phyloP scores from a whole-genome alignment of 805 yeast genomes.

The Myxozyma nipponensis region DNA sequence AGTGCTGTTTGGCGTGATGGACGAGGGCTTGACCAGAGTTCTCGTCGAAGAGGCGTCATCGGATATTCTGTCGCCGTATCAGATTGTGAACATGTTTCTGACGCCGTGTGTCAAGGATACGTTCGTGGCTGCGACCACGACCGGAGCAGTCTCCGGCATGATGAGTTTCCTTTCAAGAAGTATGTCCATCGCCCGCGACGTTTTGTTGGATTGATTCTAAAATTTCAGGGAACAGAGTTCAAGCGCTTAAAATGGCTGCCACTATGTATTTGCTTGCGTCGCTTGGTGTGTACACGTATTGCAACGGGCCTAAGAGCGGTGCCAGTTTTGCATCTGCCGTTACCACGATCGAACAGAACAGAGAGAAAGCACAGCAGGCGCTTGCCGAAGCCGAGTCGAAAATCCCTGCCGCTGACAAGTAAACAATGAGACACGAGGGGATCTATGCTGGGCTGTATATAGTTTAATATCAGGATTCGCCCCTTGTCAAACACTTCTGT shows the following conservation, averaged over 20 bases:
- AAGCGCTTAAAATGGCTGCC: not conserved
- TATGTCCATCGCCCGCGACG: constrained; percentile 1
- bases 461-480: too few relatives aligned
- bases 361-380: not conserved
- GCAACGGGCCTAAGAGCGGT: not conserved
- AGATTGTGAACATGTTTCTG: constrained; percentile 13
- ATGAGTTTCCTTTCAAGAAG: constrained; percentile 11
- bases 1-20: constrained; percentile 7
- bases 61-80: constrained; percentile 11
- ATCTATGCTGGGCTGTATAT: too few relatives aligned
- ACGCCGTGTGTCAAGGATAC: constrained; percentile 16
- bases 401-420: too few relatives aligned
- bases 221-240: not conserved
- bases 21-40: constrained; percentile 3
- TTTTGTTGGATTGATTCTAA: too few relatives aligned
- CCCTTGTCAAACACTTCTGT: too few relatives aligned
- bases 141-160: constrained; percentile 7
- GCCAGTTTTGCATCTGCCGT: not conserved
- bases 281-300: not conserved
- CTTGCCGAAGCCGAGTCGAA: not conserved
- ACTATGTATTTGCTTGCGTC: not conserved
- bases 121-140: constrained; percentile 7
- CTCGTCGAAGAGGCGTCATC: constrained; percentile 9
- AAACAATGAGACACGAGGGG: too few relatives aligned
- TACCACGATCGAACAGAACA: not conserved